Evolutionary conservation across 116 monocot species (phyloP).

Genomic region (Trichopus zeylanicus): DNA sequence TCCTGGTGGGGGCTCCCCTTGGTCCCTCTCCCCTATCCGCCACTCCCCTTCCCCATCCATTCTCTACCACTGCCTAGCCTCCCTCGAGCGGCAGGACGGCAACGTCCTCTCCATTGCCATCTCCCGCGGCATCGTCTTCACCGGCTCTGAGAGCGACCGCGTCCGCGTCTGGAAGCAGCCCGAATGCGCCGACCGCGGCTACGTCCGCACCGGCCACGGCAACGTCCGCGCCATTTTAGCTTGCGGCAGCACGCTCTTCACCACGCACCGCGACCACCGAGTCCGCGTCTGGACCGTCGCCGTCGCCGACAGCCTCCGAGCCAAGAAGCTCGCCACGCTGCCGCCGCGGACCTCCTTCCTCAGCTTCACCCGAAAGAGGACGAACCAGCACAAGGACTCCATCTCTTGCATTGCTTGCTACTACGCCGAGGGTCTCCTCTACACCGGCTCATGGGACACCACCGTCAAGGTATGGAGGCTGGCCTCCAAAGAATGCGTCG

Average conservation of each 20-base stretch:
- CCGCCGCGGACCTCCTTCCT: constrained; percentile 5
- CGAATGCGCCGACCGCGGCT: constrained; percentile 24
- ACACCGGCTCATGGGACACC: constrained; percentile 39
- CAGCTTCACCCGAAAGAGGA: not conserved
- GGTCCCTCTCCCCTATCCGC: constrained; percentile 5
- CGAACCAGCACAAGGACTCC: constrained; percentile 17
- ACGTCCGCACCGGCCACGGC: constrained; percentile 22
- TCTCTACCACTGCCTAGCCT: constrained; percentile 22
- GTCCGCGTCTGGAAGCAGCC: constrained; percentile 43
- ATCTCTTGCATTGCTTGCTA: constrained; percentile 33
- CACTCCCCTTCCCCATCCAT: constrained; percentile 7
- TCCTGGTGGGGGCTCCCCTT: constrained; percentile 12
- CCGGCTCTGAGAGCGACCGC: constrained; percentile 39
- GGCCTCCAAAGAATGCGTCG: constrained; percentile 15
- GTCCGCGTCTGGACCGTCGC: constrained; percentile 33
- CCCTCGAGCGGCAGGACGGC: constrained; percentile 27
- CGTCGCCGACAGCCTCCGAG: constrained; percentile 11
- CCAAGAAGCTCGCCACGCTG: constrained; percentile 30
- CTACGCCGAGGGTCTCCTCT: constrained; percentile 27
- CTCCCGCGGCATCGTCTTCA: constrained; percentile 24
- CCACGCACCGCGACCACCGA: constrained; percentile 33
- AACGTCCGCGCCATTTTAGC: constrained; percentile 18
- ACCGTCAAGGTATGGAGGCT: constrained; percentile 47
- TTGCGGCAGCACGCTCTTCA: constrained; percentile 25
- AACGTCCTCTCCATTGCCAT: constrained; percentile 34